A percentile compares a stretch with the other conserved stretches of the same genome.
Conservation (phyloP, 2,329 filamentous ascomycete species). For the Fusarium pilosicola region DNA sequence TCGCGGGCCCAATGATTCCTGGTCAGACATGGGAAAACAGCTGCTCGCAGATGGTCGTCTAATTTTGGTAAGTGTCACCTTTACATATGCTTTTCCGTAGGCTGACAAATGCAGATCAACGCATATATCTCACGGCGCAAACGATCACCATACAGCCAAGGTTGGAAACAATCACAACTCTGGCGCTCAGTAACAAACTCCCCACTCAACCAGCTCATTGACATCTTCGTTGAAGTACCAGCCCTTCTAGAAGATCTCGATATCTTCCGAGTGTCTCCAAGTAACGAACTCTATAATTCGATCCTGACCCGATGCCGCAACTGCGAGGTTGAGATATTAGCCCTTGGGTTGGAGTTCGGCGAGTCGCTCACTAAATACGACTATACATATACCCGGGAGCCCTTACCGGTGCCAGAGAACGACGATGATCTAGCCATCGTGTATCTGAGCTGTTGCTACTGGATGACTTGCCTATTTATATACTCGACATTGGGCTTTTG, state of each 20-base stretch:
- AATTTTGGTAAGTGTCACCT: not conserved
- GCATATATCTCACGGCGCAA: not conserved
- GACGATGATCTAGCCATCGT: slow-evolving; percentile 3
- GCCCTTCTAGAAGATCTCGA: slow-evolving; percentile 2
- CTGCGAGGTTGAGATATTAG: not conserved
- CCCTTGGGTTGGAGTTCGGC: not conserved
- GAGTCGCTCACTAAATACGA: not conserved
- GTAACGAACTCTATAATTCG: fast-evolving
- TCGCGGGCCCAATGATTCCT: not conserved
- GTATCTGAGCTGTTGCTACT: slow-evolving; percentile 17
- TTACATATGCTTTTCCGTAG: fast-evolving
- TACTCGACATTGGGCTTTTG: slow-evolving; percentile 14
- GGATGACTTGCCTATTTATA: slow-evolving; percentile 17
- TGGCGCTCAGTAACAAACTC: slow-evolving; percentile 12
- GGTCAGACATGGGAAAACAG: slow-evolving; percentile 8
- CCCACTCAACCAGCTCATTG: not conserved
- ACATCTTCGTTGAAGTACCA: slow-evolving; percentile 7
- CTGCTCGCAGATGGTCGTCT: slow-evolving; percentile 13
- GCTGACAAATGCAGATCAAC: not conserved
- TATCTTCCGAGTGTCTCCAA: not conserved
- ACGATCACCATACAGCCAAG: not conserved
- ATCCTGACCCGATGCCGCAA: not conserved
- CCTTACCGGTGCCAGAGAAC: not conserved
- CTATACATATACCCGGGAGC: not conserved
- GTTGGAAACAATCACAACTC: not conserved